These are phyloP conservation scores for Nosema granulosis DNA, from an alignment of 371 early-diverging fungal genomes.

Conservation along the genomic window DNA sequence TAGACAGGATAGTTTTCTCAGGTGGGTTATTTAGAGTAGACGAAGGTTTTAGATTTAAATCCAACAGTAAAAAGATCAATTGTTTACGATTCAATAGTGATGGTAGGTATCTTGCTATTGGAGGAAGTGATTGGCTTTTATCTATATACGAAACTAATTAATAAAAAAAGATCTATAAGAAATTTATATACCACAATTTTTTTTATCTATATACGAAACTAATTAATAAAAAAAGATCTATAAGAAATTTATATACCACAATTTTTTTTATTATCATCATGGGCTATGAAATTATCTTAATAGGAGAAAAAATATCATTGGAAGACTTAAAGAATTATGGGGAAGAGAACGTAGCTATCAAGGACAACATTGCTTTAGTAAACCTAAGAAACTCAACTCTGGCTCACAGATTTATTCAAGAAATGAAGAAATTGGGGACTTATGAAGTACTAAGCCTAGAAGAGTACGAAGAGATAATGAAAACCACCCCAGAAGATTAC, in stretches of 20 bases:
- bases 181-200: background rate
- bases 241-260: background rate
- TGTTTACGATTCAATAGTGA: constrained; percentile 31
- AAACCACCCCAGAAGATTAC: background rate
- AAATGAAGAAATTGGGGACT: no score
- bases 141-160: constrained; percentile 19
- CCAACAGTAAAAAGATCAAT: constrained; percentile 37
- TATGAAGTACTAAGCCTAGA: no score
- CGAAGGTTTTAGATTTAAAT: background rate
- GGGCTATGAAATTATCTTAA: constrained; percentile 19
- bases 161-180: background rate
- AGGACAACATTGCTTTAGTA: background rate
- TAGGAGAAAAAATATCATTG: constrained; percentile 13
- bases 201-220: background rate
- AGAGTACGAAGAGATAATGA: background rate
- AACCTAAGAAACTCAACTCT: no score
- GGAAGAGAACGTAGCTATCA: background rate
- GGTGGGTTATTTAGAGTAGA: background rate
- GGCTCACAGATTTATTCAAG: no score
- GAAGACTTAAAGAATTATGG: background rate
- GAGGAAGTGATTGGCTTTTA: constrained; percentile 49
- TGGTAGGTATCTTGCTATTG: constrained; percentile 32
- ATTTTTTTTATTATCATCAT: background rate
- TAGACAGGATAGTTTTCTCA: background rate
- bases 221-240: background rate